A percentile compares a stretch with the other conserved stretches of the same genome.
phyloP scores from a whole-genome alignment of 148 eudicot genomes.

The Amaranthus cruentus region DNA sequence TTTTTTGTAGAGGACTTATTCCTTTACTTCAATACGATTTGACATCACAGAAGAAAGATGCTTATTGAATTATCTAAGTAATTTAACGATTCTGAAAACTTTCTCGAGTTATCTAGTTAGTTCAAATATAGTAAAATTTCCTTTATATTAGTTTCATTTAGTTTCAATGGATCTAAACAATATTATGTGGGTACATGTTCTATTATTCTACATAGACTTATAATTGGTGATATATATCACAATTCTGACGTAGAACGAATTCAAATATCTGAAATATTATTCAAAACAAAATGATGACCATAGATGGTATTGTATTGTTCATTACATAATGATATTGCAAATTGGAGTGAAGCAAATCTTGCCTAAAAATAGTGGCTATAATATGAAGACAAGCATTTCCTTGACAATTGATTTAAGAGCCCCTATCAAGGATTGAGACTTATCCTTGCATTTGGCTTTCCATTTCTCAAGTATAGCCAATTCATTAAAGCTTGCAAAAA shows the following conservation, averaged over 20 bases:
- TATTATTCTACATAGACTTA: neutral
- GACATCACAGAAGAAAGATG: neutral
- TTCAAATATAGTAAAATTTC: neutral
- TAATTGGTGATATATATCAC: neutral
- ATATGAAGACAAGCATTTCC: neutral
- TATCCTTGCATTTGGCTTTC: conserved; percentile 2
- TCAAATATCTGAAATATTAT: conserved; percentile 1
- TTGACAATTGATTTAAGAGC: conserved; percentile 8
- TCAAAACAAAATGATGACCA: conserved; percentile 12
- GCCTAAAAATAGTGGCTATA: conserved; percentile 20
- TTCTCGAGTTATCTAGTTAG: neutral
- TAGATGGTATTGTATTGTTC: neutral
- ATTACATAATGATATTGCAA: neutral
- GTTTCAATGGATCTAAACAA: neutral
- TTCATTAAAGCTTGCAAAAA: conserved; percentile 1
- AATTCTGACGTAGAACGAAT: neutral
- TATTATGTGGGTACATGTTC: neutral
- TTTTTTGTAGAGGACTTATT: neutral
- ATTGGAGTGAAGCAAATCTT: conserved; percentile 7
- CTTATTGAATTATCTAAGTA: neutral
- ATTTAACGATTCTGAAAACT: neutral
- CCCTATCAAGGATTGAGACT: conserved; percentile 17
- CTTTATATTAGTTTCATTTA: neutral
- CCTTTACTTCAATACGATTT: neutral
- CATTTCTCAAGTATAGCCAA: neutral